These are phyloP conservation scores for Penicillium maclennaniae DNA, from an alignment of 495 filamentous ascomycete species.

Conservation along the genomic window DNA sequence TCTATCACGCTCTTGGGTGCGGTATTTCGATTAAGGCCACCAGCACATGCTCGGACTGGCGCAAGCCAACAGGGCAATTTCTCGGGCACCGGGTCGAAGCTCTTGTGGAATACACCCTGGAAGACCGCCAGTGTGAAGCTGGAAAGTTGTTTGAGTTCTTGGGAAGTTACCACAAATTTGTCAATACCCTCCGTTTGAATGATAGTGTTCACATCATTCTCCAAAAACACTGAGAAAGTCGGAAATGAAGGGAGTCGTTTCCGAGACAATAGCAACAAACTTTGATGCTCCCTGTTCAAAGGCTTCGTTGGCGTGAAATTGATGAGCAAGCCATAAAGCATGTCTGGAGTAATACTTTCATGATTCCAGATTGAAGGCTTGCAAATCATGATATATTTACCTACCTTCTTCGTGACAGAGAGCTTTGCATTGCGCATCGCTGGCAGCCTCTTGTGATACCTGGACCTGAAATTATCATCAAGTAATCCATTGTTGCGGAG, in stretches of 20 bases:
- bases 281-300: conserved; percentile 57
- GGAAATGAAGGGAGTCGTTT: conserved; percentile 61
- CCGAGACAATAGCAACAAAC: conserved; percentile 71
- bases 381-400: conserved; percentile 68
- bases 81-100: conserved; percentile 57
- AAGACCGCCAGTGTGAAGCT: conserved; percentile 73
- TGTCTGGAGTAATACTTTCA: conserved; percentile 45
- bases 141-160: conserved; percentile 51
- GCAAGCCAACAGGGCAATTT: conserved; percentile 84
- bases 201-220: conserved; percentile 52
- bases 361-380: conserved; percentile 79
- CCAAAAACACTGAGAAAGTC: conserved; percentile 66
- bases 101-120: conserved; percentile 86
- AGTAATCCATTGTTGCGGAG: conserved; percentile 65
- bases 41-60: conserved; percentile 36
- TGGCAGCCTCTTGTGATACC: conserved; percentile 68
- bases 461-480: conserved; percentile 68
- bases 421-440: conserved; percentile 88
- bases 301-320: conserved; percentile 53
- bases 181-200: conserved; percentile 47
- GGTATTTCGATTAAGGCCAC: not conserved
- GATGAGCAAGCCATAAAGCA: conserved; percentile 64
- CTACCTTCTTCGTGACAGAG: conserved; percentile 72
- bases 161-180: conserved; percentile 35
- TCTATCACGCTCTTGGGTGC: conserved; percentile 51